phyloP scores from a whole-genome alignment of 768 basidiomycete genomes.

The Porpolomopsis calyptriformis region DNA sequence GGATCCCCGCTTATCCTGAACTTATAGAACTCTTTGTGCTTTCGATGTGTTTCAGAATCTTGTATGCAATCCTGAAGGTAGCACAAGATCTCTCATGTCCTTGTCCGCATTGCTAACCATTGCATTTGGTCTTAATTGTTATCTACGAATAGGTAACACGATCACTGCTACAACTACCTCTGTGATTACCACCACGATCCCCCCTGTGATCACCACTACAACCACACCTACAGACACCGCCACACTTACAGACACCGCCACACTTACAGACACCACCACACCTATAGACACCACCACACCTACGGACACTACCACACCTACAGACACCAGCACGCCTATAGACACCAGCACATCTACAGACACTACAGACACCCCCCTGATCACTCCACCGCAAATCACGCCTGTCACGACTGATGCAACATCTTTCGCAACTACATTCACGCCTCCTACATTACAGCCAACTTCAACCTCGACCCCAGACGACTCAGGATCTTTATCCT shows the following conservation, averaged over 20 bases:
- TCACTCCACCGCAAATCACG: background rate
- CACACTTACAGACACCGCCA: background rate
- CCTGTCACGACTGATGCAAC: background rate
- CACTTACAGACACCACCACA: background rate
- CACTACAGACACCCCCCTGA: background rate
- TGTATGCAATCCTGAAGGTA: background rate
- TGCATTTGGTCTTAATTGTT: no score
- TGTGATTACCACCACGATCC: no score
- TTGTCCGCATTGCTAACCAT: background rate
- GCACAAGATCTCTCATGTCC: background rate
- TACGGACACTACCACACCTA: no score
- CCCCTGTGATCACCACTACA: background rate
- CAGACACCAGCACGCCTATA: no score
- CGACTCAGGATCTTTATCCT: background rate
- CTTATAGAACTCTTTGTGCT: background rate
- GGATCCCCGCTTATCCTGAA: background rate
- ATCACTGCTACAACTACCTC: no score
- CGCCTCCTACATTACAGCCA: background rate
- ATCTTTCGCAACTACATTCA: background rate
- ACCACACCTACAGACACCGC: background rate
- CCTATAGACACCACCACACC: no score
- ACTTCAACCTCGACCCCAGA: background rate
- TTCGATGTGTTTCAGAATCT: background rate
- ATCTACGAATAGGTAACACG: no score
- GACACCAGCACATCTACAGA: background rate